Base-by-base conservation (phyloP, 768 basidiomycete genomes). In the Tylopilus rubrobrunneus region DNA sequence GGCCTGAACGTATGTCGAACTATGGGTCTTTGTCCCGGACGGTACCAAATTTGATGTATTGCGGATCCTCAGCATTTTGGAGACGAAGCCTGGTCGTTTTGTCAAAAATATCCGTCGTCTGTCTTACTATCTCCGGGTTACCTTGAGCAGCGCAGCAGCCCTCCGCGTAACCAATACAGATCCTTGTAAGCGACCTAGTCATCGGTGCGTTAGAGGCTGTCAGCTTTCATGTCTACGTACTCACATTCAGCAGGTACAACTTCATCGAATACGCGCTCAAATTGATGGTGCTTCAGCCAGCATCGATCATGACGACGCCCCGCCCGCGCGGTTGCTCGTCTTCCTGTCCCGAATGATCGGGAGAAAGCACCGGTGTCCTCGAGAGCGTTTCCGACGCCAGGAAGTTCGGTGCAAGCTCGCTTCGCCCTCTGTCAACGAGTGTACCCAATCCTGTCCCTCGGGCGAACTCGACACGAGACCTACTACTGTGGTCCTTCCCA, bases 401-500 rank as follows among this genome's bases (percentile, higher is more conserved):
- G 0, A 79, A 75, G 50, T 73, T 78, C 29, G 73, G 56, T 85
- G 79, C 12, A 84, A 62, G 58, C 79, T 81, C 0, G 84, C 84
- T 57, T 86, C 84, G 0, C 83, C 84, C 56, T 85, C 83, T 0
- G 82, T 84, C n/a, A 85, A 74, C 51, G 85, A 78, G 1, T 75
- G 76, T 1, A 85, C 60, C 0, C 81, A 75, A 4, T 70, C 62
- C 29, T 73, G 76, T 0, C 73, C 77, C 12, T 66, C 67, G 1
- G 61, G 52, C 0, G 65, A 72, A 48, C 77, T 67, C 0, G 75
- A 67, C 11, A 86, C 69, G 21, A 86, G 71, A 8, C 80, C 79
- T 0, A 81, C 84, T 86, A 84, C 59, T 86, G 84, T 1, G 63
- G 66, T 1, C 81, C 81, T 56, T 79, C 84, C 84, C 84, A 86